These are phyloP conservation scores for Terana coerulea DNA, from an alignment of 768 basidiomycete species.

Conservation along the genomic window DNA sequence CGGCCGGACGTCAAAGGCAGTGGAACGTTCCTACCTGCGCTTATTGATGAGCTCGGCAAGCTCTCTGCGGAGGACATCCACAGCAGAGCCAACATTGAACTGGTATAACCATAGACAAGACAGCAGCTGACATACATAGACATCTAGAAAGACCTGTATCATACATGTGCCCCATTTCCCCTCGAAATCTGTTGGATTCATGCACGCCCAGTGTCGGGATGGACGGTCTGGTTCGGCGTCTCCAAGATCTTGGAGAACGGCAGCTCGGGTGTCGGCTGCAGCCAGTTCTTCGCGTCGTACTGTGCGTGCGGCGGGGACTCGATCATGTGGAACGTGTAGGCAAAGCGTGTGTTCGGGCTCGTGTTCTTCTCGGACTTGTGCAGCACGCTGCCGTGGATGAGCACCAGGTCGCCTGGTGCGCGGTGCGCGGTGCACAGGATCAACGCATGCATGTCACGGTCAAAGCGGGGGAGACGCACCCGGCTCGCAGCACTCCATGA, in stretches of 20 bases:
- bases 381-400: constrained; percentile 91
- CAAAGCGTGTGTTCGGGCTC: constrained; percentile 76
- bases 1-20: constrained; percentile 54
- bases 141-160: no score
- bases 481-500: constrained; percentile 69
- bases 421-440: background rate
- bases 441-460: background rate
- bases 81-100: constrained; percentile 24
- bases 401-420: constrained; percentile 83
- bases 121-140: no score
- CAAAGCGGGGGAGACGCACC: constrained; percentile 37
- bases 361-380: constrained; percentile 91
- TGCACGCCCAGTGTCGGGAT: constrained; percentile 4
- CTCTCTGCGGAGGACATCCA: constrained; percentile 36
- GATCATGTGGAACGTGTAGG: constrained; percentile 97
- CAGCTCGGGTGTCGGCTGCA: constrained; percentile 82
- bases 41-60: constrained; percentile 58
- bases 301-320: constrained; percentile 64
- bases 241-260: constrained; percentile 69
- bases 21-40: constrained; percentile 59
- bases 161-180: no score
- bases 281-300: constrained; percentile 93
- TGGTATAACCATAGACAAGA: constrained; percentile 12
- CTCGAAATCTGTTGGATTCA: constrained; percentile 8
- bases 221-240: constrained; percentile 21